Conservation (phyloP, 345 rosid species). For the Rhodamnia argentea region DNA sequence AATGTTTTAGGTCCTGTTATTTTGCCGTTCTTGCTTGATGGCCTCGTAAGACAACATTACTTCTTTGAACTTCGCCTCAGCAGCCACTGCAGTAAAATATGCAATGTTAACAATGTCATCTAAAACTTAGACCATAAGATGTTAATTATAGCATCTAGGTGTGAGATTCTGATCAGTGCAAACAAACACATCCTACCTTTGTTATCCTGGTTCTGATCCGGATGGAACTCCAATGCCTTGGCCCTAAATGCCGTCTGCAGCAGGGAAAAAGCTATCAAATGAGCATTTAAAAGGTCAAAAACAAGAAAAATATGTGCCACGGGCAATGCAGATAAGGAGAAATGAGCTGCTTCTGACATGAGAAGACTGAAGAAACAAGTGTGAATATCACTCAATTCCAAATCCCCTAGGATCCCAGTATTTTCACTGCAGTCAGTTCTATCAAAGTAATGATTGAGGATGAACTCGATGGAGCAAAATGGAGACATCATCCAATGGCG, state of each 20-base stretch:
- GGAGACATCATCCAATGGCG: neutral
- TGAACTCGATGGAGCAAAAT: neutral
- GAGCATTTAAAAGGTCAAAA: neutral
- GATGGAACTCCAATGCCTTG: constrained; percentile 88
- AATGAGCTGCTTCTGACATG: neutral
- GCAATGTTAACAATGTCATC: neutral
- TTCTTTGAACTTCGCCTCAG: constrained; percentile 93
- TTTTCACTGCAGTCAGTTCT: neutral
- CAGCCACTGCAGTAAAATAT: constrained; percentile 43
- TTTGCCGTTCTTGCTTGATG: constrained; percentile 62
- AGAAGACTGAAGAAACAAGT: neutral
- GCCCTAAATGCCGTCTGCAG: constrained; percentile 83
- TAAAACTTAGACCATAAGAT: neutral
- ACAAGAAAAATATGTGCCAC: neutral
- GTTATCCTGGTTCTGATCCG: constrained; percentile 88
- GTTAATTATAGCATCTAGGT: neutral
- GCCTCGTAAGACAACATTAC: constrained; percentile 86
- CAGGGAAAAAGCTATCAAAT: neutral
- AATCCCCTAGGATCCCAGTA: neutral
- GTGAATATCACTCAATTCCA: neutral
- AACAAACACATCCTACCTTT: constrained; percentile 39
- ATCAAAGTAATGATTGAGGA: neutral
- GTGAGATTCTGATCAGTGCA: neutral
- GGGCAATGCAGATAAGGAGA: neutral
- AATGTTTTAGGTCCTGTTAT: constrained; percentile 1